These are phyloP conservation scores for Trichoderma lentiforme DNA, from an alignment of 2,329 filamentous ascomycete genomes.

Conservation along the genomic window DNA sequence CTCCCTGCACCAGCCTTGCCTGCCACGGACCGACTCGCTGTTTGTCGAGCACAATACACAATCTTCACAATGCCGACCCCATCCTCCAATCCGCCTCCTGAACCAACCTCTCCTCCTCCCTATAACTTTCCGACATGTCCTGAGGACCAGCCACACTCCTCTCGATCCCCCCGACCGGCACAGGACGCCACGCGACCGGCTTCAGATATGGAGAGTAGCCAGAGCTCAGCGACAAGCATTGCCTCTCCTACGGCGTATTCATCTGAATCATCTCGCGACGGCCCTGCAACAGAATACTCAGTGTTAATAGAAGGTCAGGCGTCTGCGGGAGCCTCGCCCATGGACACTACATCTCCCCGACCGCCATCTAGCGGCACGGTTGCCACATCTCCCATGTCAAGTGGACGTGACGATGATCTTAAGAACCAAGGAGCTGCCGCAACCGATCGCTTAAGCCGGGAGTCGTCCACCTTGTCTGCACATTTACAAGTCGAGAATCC, in stretches of 20 bases:
- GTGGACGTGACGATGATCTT: slow-evolving; percentile 29
- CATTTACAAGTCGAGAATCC: slow-evolving; percentile 20
- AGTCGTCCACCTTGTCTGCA: slow-evolving; percentile 21
- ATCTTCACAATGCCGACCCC: slow-evolving; percentile 42
- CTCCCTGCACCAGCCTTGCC: background rate
- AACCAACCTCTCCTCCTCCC: slow-evolving; percentile 36
- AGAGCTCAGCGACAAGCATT: slow-evolving; percentile 23
- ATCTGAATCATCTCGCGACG: slow-evolving; percentile 23
- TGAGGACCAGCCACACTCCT: slow-evolving; percentile 37
- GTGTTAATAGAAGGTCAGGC: slow-evolving; percentile 26
- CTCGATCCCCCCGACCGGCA: slow-evolving; percentile 27
- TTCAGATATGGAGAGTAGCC: slow-evolving; percentile 24
- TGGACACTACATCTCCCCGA: slow-evolving; percentile 43
- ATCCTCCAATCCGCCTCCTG: slow-evolving; percentile 40
- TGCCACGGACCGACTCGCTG: background rate
- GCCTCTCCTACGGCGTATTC: slow-evolving; percentile 25
- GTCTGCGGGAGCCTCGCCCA: slow-evolving; percentile 33
- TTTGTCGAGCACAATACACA: slow-evolving; percentile 20
- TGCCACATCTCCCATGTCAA: slow-evolving; percentile 34
- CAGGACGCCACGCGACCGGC: slow-evolving; percentile 23
- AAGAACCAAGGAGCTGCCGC: slow-evolving; percentile 25
- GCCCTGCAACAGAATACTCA: slow-evolving; percentile 25
- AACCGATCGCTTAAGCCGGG: slow-evolving; percentile 25
- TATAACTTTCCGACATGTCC: slow-evolving; percentile 43
- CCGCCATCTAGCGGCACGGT: slow-evolving; percentile 35